Evolutionary conservation across 768 basidiomycete species (phyloP), one percentile per base, ranked within the genome.

Genomic region (Amanita thiersii): DNA sequence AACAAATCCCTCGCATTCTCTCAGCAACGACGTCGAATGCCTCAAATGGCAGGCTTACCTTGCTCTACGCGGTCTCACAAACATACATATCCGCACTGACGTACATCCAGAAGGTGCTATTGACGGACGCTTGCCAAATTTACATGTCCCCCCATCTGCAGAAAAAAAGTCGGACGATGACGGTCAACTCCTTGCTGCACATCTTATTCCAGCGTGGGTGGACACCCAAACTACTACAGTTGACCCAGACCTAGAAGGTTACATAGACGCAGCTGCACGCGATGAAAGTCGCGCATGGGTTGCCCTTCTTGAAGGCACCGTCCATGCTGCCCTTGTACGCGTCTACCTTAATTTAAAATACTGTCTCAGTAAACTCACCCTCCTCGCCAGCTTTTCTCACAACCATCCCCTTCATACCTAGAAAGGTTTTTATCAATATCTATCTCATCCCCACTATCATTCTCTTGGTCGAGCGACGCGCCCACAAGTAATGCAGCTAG

Each of bases 1-100:
- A 15, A 80, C 78, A 2, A 50, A 18, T 15, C 37, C 3, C 45
- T 47, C 9, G 56, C 15, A 38, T 31, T 47, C 37, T n/a, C 72
- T 90, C 47, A 86, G 84, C 59, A 58, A 69, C 40, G 87, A 90
- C 60, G 79, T 89, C 50, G 86, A 89, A 51, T 90, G 87, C 56
- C 73, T 91, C 55, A 89, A 87, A 61, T 90, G 87, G 87, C 88
- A 91, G 58, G 85, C 88, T 0, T 88, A 83, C 51, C 66, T 86
- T 36, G 80, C 81, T 18, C 75, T 82, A 36, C 79, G 83, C 44
- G 77, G 75, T 5, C 53, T 84, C 45, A 54, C 51, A 14, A 47
- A 57, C 50, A 59, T 86, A 41, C 61, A 58, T 15, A 56, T 88
- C 10, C 75, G 84, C 32, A 83, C 75, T 63, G 82, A 89, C 58